phyloP scores from a whole-genome alignment of 2,329 filamentous ascomycete genomes.

The Mollisia scopiformis region DNA sequence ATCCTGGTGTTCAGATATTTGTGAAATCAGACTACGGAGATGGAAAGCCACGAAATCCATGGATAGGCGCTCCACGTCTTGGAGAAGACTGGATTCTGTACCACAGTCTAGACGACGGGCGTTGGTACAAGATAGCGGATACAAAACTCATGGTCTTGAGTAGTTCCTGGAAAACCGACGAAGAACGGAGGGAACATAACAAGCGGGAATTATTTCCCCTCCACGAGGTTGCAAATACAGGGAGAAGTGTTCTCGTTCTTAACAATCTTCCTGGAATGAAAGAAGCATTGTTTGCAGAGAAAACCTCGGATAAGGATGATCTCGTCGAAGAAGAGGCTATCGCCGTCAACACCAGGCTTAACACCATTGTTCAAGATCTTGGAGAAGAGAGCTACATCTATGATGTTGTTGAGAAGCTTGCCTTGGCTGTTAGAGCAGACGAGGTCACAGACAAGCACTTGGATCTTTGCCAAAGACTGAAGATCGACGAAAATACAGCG shows the following conservation, averaged over 20 bases:
- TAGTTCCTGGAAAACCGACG: constrained; percentile 6
- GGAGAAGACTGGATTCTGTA: constrained; percentile 8
- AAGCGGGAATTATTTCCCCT: constrained; percentile 9
- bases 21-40: constrained; percentile 4
- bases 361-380: neutral
- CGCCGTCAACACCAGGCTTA: neutral
- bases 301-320: neutral
- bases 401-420: constrained; percentile 3
- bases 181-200: constrained; percentile 14
- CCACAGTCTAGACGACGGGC: constrained; percentile 3
- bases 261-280: neutral
- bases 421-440: neutral
- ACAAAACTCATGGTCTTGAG: neutral
- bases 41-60: constrained; percentile 10
- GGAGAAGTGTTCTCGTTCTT: constrained; percentile 7
- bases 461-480: neutral
- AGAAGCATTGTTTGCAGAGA: neutral
- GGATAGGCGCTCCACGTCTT: constrained; percentile 8
- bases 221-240: constrained; percentile 10
- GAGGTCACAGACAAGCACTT: constrained; percentile 4
- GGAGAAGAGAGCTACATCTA: constrained; percentile 9
- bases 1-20: neutral
- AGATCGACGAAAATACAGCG: neutral
- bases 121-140: constrained; percentile 9
- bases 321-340: neutral